phyloP scores from a whole-genome alignment of 306 rosid species.

The Trifolium repens region DNA sequence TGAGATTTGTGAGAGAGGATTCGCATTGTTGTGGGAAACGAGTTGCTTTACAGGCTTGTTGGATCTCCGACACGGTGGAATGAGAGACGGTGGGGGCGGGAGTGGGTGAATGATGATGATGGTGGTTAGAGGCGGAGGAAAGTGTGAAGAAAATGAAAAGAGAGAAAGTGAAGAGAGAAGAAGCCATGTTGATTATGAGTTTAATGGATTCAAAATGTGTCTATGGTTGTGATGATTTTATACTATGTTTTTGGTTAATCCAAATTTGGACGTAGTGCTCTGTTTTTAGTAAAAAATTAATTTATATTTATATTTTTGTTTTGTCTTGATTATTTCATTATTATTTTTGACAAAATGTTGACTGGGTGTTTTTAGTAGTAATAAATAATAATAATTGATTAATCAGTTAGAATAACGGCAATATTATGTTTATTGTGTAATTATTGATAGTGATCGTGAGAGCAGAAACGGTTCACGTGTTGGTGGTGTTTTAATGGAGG shows the following conservation, averaged over 20 bases:
- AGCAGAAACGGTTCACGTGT: conserved; percentile 29
- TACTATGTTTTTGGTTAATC: neutral
- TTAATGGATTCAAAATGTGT: neutral
- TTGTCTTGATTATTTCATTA: no score
- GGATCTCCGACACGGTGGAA: conserved; percentile 31
- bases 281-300: neutral
- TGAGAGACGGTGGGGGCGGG: neutral
- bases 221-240: conserved; percentile 5
- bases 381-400: neutral
- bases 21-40: conserved; percentile 69
- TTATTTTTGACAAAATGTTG: no score
- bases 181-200: conserved; percentile 38
- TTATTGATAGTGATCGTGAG: neutral
- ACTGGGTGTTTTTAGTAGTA: no score
- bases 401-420: neutral
- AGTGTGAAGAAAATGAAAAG: conserved; percentile 52
- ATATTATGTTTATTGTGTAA: neutral
- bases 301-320: no score
- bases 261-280: conserved; percentile 18
- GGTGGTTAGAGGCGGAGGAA: conserved; percentile 53
- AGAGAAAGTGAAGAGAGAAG: conserved; percentile 47
- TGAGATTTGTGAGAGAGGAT: conserved; percentile 50
- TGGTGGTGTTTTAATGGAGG: conserved; percentile 7
- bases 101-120: neutral
- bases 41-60: conserved; percentile 71